These are phyloP conservation scores for Dictyostelium citrinum DNA, from an alignment of 78 protist genomes.

Conservation along the genomic window DNA sequence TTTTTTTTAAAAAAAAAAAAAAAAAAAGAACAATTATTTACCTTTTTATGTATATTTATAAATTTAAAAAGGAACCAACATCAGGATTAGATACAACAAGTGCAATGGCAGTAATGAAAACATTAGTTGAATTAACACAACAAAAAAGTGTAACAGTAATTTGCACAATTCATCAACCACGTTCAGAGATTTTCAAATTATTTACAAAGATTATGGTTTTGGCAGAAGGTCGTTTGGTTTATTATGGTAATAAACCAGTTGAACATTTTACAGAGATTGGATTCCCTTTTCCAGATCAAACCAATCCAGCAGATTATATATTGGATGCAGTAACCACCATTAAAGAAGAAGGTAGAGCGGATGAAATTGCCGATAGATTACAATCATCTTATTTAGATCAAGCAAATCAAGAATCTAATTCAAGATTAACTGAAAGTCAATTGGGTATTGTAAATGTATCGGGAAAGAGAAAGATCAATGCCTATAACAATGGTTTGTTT, in stretches of 20 bases:
- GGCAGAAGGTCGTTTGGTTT: conserved; percentile 74
- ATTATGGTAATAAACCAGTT: conserved; percentile 57
- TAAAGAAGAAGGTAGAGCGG: conserved; percentile 22
- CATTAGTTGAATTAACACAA: conserved; percentile 43
- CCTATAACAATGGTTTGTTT: conserved; percentile 27
- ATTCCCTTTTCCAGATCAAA: conserved; percentile 59
- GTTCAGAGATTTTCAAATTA: conserved; percentile 76
- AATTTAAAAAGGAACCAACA: conserved; percentile 86
- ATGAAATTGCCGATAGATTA: conserved; percentile 42
- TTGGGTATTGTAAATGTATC: neutral
- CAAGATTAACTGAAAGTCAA: neutral
- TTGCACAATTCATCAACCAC: conserved; percentile 90
- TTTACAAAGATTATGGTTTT: conserved; percentile 82
- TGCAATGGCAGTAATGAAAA: conserved; percentile 68
- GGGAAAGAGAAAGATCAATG: neutral
- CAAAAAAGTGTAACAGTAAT: conserved; percentile 53
- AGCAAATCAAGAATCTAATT: neutral
- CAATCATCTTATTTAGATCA: neutral
- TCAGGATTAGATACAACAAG: conserved; percentile 83
- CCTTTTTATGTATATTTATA: no score
- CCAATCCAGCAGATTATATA: conserved; percentile 74
- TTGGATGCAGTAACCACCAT: conserved; percentile 52
- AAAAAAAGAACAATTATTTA: no score
- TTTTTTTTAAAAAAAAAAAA: no score
- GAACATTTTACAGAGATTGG: conserved; percentile 30